Percentiles rank a stretch among this genome's conserved stretches.
phyloP scores from a whole-genome alignment of 2,329 filamentous ascomycete genomes.

The Leptosphaerulina australis region DNA sequence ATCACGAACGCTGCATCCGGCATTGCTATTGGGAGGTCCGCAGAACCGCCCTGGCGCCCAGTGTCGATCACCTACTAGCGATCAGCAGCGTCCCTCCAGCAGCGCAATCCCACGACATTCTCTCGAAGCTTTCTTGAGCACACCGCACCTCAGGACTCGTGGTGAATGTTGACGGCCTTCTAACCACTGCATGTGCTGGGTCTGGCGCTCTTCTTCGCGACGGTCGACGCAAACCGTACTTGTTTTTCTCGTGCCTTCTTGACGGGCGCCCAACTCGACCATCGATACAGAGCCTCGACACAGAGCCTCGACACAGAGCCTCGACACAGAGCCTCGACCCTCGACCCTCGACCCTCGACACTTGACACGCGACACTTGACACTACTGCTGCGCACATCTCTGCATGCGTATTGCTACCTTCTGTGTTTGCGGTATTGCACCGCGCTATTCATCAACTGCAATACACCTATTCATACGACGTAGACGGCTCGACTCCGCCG shows the following conservation, averaged over 20 bases:
- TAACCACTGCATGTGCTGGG: constrained; percentile 10
- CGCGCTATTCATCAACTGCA: neutral
- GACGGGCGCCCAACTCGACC: constrained; percentile 15
- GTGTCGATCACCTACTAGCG: constrained; percentile 14
- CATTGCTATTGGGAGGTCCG: neutral
- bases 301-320: no score
- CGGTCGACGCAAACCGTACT: constrained; percentile 4
- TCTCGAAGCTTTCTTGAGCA: constrained; percentile 1
- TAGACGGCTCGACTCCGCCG: constrained; percentile 23
- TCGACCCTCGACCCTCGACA: no score
- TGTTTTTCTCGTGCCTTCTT: constrained; percentile 12
- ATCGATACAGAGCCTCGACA: constrained; percentile 8
- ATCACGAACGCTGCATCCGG: constrained; percentile 14
- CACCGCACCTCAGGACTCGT: neutral
- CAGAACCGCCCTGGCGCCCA: constrained; percentile 12
- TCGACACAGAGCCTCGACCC: no score
- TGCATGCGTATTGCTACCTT: constrained; percentile 13
- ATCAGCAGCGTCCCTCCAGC: constrained; percentile 10
- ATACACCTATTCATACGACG: neutral
- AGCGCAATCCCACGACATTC: constrained; percentile 7
- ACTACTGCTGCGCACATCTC: neutral
- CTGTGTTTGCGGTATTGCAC: constrained; percentile 4
- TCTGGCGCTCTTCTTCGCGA: constrained; percentile 13
- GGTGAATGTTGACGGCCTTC: constrained; percentile 10
- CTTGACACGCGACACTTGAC: no score